Percentiles rank a stretch among this genome's conserved stretches.
These are phyloP conservation scores for Cryptococcus amylolentus DNA, from an alignment of 1,284 basidiomycete species.

Conservation along the genomic window DNA sequence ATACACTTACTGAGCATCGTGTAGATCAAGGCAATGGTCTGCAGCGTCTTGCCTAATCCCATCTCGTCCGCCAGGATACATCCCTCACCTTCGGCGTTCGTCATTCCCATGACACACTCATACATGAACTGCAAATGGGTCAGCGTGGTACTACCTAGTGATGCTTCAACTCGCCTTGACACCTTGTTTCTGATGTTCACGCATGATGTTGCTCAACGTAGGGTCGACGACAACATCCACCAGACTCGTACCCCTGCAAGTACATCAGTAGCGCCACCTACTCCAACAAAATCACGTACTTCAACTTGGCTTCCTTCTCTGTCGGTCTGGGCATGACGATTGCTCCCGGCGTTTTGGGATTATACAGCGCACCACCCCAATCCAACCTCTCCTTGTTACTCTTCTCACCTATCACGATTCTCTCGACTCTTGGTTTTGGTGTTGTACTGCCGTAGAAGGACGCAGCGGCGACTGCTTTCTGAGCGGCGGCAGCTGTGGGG, in stretches of 20 bases:
- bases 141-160: slow-evolving; percentile 2
- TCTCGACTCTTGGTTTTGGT: slow-evolving; percentile 20
- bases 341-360: slow-evolving; percentile 70
- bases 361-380: slow-evolving; percentile 43
- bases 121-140: slow-evolving; percentile 72
- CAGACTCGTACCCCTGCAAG: slow-evolving; percentile 47
- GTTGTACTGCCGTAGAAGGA: slow-evolving; percentile 30
- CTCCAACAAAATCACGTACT: slow-evolving; percentile 52
- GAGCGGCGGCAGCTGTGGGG: neutral
- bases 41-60: slow-evolving; percentile 85
- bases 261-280: neutral
- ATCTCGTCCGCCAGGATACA: slow-evolving; percentile 97
- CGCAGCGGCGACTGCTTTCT: slow-evolving; percentile 16
- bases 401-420: slow-evolving; percentile 40
- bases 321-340: slow-evolving; percentile 81
- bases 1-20: slow-evolving; percentile 70
- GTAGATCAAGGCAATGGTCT: slow-evolving; percentile 85
- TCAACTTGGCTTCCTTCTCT: slow-evolving; percentile 69
- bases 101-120: slow-evolving; percentile 91
- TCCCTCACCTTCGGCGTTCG: slow-evolving; percentile 75
- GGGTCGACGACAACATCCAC: slow-evolving; percentile 94
- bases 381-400: slow-evolving; percentile 32
- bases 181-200: slow-evolving; percentile 91
- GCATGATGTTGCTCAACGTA: slow-evolving; percentile 67
- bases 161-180: slow-evolving; percentile 37